Evolutionary conservation across 176 grass and related monocot species (phyloP), one percentile per base, ranked within the genome.

Genomic region (Pontederia paniculata): DNA sequence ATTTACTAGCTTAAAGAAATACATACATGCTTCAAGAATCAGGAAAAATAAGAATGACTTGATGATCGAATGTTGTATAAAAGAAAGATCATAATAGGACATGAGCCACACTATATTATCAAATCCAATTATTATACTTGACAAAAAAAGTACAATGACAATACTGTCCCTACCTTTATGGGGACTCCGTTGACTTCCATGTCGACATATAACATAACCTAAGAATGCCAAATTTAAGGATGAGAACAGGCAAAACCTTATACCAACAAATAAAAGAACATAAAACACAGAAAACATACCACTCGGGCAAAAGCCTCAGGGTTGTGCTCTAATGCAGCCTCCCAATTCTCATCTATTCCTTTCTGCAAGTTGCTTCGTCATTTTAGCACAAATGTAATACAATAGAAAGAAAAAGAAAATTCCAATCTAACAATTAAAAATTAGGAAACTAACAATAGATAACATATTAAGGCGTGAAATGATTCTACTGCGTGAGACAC

Each of bases 151-250:
- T 68, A 17, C 25, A 17, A 56, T 37, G 67, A 57, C 44, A 45
- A 46, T 48, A 17, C 14, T 63, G 16, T 63, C 44, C 63, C 60
- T 89, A 97, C 91, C 86, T 97, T 97, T 61, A 97, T 70, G 77
- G 91, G 83, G 69, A 97, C 80, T 61, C 91, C 91, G 54, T 97
- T 97, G 68, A 97, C 91, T 78, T 97, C 91, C 91, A 97, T 97
- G 77, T 97, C 91, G 25, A 97, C 91, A 65, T 97, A 97, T 51
- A 97, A 51, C 91, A 97, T 97, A 74, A 97, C 83, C 91, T 97
- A 46, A 37, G 63, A 63, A 63, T 11, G 41, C 44, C 50, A 77
- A 31, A 31, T 8, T 48, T 42, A n/a, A 65, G 57, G 45, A 63
- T 70, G 68, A 67, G 57, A 18, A 58, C 23, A 14, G 57, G 74